Percentiles rank a stretch among this genome's conserved stretches.
Conservation (phyloP, 495 filamentous ascomycete genomes). For the Xeromyces bisporus region DNA sequence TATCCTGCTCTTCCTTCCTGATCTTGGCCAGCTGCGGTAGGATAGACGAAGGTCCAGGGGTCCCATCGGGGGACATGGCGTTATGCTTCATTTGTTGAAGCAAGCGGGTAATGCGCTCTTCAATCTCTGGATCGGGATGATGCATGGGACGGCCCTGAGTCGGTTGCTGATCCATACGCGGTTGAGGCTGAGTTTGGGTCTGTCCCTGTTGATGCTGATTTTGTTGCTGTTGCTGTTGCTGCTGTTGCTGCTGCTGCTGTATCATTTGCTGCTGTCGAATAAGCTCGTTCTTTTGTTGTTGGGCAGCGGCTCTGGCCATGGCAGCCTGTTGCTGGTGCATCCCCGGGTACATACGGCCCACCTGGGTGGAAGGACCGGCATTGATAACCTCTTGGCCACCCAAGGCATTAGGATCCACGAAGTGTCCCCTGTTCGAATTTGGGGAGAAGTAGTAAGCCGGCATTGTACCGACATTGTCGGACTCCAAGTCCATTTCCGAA, state of each 20-base stretch:
- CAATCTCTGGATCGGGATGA: constrained; percentile 49
- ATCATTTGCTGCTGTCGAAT: constrained; percentile 42
- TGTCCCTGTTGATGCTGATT: constrained; percentile 13
- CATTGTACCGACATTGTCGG: constrained; percentile 46
- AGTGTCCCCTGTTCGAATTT: constrained; percentile 28
- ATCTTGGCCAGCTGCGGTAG: constrained; percentile 38
- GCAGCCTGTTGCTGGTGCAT: constrained; percentile 85
- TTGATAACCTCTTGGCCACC: constrained; percentile 35
- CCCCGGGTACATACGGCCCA: constrained; percentile 67
- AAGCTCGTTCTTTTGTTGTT: constrained; percentile 49
- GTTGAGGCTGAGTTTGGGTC: too few relatives aligned
- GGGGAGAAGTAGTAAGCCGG: constrained; percentile 29
- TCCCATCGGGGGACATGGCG: constrained; percentile 36
- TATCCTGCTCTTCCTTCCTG: constrained; percentile 87
- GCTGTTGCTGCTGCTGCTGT: constrained; percentile 19
- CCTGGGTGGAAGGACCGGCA: constrained; percentile 32
- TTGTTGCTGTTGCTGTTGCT: constrained; percentile 12
- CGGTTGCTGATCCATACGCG: not conserved
- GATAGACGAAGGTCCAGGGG: constrained; percentile 25
- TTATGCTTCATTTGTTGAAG: constrained; percentile 68
- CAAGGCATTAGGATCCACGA: constrained; percentile 56
- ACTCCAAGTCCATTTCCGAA: constrained; percentile 39
- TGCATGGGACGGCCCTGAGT: constrained; percentile 28
- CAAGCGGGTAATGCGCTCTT: constrained; percentile 73
- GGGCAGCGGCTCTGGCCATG: constrained; percentile 55